Evolutionary conservation across 441 rosid species (phyloP), one percentile per base, ranked within the genome.

Genomic region (Corymbia calophylla): DNA sequence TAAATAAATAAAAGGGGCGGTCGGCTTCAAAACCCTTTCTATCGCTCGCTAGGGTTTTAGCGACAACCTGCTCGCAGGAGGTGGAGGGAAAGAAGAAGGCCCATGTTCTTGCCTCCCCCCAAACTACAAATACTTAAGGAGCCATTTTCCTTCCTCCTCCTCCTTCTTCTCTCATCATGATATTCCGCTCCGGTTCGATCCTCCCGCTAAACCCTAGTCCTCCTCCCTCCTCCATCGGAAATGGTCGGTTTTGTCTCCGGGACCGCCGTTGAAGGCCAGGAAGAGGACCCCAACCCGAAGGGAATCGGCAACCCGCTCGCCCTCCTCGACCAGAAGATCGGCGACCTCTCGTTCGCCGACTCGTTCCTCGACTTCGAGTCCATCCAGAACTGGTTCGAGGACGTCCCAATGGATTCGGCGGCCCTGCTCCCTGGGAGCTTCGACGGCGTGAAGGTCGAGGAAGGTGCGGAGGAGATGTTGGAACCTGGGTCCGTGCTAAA

Each of bases 321-420:
- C 73, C 88, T 88, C 87, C 88, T 93, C 84, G 93, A 94, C 53
- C 35, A 92, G 55, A 70, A 84, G 31, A 48, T 48, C 90, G 48
- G 53, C 86, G 93, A 93, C 88, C 87, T 92, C 6, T 81, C 91
- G 25, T 91, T 93, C 44, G 93, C 91, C 14, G 97, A 96, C 92
- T 92, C 96, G 3, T 94, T 94, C 90, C 93, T 95, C 23, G 97
- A 96, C 91, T 96, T 96, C 80, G 98, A 96, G 49, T 92, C 95
- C 66, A 90, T 94, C 27, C 87, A 92, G 56, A 93, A 92, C 62
- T 96, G 94, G 93, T 94, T 94, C 47, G 95, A 91, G 88, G 95
- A 88, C 89, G 92, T 86, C 90, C 88, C 90, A 85, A 81, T 91
- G 90, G 89, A 88, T 88, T 56, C 89, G 88, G 54, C 91, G 90